Evolutionary conservation across 805 yeast genomes (phyloP).

Genomic region (Sporopachydermia lactativora): DNA sequence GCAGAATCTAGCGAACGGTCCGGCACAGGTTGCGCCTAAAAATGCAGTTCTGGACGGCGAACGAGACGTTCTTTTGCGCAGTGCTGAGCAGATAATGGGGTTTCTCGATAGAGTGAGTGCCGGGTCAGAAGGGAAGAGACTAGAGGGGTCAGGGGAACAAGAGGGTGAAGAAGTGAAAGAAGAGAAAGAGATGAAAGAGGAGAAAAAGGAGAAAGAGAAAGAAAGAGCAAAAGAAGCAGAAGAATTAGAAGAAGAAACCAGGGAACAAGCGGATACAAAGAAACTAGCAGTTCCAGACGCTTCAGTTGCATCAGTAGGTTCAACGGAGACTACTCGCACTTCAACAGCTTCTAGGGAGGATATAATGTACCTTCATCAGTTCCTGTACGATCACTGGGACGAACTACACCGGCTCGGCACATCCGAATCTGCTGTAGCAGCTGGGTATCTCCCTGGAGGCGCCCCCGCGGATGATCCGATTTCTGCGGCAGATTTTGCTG

Average conservation of each 20-base stretch:
- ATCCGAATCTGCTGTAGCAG: constrained; percentile 5
- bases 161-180: background rate
- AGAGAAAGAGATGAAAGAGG: background rate
- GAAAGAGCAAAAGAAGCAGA: background rate
- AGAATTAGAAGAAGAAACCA: background rate
- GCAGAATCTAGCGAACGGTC: constrained; percentile 16
- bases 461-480: background rate
- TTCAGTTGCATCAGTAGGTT: background rate
- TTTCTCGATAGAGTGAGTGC: background rate
- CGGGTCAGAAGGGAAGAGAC: background rate
- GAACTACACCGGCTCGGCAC: constrained; percentile 15
- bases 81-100: background rate
- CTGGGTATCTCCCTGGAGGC: background rate
- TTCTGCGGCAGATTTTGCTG: constrained; percentile 15
- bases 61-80: background rate
- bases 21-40: constrained; percentile 16
- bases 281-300: too few relatives aligned
- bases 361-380: constrained; percentile 30
- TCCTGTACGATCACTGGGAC: constrained; percentile 35
- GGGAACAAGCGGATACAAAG: background rate
- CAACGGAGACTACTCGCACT: background rate
- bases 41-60: background rate
- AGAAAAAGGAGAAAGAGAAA: background rate
- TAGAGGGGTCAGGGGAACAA: background rate
- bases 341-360: constrained; percentile 13